Base-by-base conservation (phyloP, 1,284 basidiomycete species). In the Grifola frondosa region DNA sequence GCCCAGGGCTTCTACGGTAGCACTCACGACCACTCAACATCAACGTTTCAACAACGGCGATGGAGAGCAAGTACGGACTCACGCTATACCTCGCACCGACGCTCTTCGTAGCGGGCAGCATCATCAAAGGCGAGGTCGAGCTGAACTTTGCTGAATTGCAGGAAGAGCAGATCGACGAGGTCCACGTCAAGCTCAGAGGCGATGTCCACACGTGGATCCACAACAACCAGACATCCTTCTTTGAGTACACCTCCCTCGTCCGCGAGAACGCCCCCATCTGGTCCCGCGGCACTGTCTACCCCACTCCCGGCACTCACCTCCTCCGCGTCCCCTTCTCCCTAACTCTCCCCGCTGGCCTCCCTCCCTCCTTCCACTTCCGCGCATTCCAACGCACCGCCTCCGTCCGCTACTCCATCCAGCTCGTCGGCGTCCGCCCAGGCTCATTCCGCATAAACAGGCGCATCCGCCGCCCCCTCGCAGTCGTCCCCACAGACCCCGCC, bases 141-240 rank as follows among this genome's bases (percentile, higher is more conserved):
- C 25, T 61, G 10, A 46, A 61, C 39, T 45, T 57, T 15, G 46
- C 40, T 9, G 31, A 24, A 5, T 30, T 58, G 2, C 43, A 46
- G 8, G 42, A 52, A n/a, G 53, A 57, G 17, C 41, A 55, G 11
- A 48, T 57, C 20, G 50, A 56, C n/a, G 50, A 54, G 30, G 46
- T 61, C 1, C 46, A 50, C 11, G 37, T 59, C 13, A 57, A 54
- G 33, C 48, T 61, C 21, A 46, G 49, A 6, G 59, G 57, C n/a
- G 25, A 29, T 13, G 28, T 52, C 13, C 20, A 33, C 9, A 57
- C 56, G 57, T 61, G 38, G 25, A 52, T 46, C 23, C 22, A 10
- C n/a, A n/a, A n/a, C 13, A 26, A 35, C 36, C 22, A 37, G 21
- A 33, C 12, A 6, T 17, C 20, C 17, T 5, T 26, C 10, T 16